A percentile compares a stretch with the other conserved stretches of the same genome.
Evolutionary conservation across 2,329 filamentous ascomycete species (phyloP).

Genomic region (Cytospora piceicola): DNA sequence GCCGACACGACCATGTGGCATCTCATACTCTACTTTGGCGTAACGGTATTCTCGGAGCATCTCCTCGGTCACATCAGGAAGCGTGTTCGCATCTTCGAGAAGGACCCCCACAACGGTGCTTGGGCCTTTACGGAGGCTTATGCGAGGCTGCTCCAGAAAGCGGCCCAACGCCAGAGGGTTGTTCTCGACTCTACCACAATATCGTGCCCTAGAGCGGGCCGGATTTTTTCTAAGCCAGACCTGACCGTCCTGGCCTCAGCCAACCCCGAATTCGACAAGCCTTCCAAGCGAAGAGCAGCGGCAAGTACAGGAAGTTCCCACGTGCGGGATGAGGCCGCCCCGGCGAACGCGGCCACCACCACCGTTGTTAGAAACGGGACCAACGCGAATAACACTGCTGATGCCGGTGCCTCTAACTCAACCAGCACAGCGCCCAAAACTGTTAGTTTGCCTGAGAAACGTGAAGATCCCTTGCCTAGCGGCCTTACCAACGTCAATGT

Average conservation of each 20-base stretch:
- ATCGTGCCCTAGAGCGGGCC: neutral
- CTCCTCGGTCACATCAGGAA: conserved; percentile 20
- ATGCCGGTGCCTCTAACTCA: neutral
- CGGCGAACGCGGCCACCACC: neutral
- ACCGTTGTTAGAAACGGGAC: neutral
- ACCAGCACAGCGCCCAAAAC: neutral
- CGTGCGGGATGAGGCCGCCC: neutral
- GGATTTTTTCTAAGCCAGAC: conserved; percentile 8
- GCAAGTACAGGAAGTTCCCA: neutral
- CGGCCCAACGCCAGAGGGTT: conserved; percentile 5
- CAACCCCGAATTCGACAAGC: conserved; percentile 23
- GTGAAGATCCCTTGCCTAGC: neutral
- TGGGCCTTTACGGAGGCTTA: conserved; percentile 15
- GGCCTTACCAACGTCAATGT: neutral
- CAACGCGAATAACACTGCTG: neutral
- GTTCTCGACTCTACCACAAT: conserved; percentile 16
- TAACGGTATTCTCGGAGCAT: conserved; percentile 16
- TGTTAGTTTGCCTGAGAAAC: neutral
- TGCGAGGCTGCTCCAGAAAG: conserved; percentile 6
- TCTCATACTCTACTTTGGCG: conserved; percentile 19
- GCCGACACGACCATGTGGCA: conserved; percentile 20
- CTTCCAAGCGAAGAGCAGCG: neutral
- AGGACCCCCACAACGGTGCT: conserved; percentile 1
- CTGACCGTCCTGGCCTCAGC: conserved; percentile 18
- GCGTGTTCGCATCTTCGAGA: conserved; percentile 21